phyloP scores from a whole-genome alignment of 345 rosid genomes.

The Acer campestre region DNA sequence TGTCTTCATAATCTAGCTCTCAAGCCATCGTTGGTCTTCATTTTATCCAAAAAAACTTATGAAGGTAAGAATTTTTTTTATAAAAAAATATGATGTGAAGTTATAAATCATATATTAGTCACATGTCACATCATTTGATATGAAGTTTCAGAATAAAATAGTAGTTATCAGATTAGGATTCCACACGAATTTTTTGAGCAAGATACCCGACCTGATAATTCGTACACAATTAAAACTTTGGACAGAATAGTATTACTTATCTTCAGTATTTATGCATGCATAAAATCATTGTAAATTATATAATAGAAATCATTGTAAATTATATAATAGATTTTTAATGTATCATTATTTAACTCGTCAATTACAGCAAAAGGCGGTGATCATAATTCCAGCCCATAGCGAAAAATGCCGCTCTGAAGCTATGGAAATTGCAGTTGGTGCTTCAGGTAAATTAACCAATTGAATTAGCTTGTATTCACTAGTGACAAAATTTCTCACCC shows the following conservation, averaged over 20 bases:
- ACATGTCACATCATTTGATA: too few relatives aligned
- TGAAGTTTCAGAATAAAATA: too few relatives aligned
- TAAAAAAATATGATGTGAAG: too few relatives aligned
- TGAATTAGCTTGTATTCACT: not conserved
- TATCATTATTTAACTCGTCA: not conserved
- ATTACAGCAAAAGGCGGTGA: constrained; percentile 30
- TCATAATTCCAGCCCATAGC: constrained; percentile 22
- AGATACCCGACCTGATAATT: too few relatives aligned
- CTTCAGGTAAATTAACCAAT: constrained; percentile 12
- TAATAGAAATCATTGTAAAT: not conserved
- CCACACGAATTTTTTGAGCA: too few relatives aligned
- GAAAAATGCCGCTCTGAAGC: constrained; percentile 24
- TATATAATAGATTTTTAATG: not conserved
- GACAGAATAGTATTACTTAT: too few relatives aligned
- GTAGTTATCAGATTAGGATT: too few relatives aligned
- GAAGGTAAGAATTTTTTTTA: not conserved
- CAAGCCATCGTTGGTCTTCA: not conserved
- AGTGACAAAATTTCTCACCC: not conserved
- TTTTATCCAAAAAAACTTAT: not conserved
- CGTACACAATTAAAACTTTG: too few relatives aligned
- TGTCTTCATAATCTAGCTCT: not conserved
- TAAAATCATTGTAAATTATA: too few relatives aligned
- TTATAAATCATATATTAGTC: too few relatives aligned
- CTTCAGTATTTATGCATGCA: too few relatives aligned
- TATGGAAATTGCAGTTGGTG: constrained; percentile 21